phyloP scores from a whole-genome alignment of 306 rosid species.

The Prunus salicina region DNA sequence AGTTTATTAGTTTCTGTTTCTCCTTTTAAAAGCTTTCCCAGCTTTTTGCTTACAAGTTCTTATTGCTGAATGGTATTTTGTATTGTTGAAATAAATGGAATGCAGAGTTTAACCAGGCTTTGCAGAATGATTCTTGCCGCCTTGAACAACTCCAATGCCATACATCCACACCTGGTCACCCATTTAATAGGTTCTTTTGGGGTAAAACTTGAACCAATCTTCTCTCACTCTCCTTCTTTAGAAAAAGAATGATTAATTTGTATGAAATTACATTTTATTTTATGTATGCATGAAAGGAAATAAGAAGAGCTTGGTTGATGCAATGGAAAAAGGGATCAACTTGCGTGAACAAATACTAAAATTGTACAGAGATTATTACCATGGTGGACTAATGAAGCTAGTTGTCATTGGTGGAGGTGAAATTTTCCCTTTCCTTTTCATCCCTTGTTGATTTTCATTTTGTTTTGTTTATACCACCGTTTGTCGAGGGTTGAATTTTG shows the following conservation, averaged over 20 bases:
- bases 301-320: slow-evolving; percentile 91
- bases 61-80: slow-evolving; percentile 33
- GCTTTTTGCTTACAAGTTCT: slow-evolving; percentile 26
- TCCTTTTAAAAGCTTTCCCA: slow-evolving; percentile 2
- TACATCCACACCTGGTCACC: slow-evolving; percentile 70
- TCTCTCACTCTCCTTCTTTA: neutral
- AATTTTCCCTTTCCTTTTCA: slow-evolving; percentile 20
- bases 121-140: slow-evolving; percentile 86
- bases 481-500: neutral
- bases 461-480: slow-evolving; percentile 13
- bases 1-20: slow-evolving; percentile 17
- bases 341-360: slow-evolving; percentile 73
- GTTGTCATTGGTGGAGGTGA: slow-evolving; percentile 98
- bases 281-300: slow-evolving; percentile 57
- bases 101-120: slow-evolving; percentile 85
- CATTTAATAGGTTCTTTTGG: slow-evolving; percentile 83
- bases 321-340: slow-evolving; percentile 84
- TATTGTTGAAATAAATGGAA: slow-evolving; percentile 38
- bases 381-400: slow-evolving; percentile 97
- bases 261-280: slow-evolving; percentile 5
- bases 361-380: slow-evolving; percentile 69
- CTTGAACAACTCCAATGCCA: slow-evolving; percentile 93
- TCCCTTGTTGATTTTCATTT: neutral
- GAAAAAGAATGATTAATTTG: slow-evolving; percentile 1
- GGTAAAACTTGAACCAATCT: slow-evolving; percentile 45